Conservation (phyloP, 31 red algal species). For the Bonnemaisonia californica region DNA sequence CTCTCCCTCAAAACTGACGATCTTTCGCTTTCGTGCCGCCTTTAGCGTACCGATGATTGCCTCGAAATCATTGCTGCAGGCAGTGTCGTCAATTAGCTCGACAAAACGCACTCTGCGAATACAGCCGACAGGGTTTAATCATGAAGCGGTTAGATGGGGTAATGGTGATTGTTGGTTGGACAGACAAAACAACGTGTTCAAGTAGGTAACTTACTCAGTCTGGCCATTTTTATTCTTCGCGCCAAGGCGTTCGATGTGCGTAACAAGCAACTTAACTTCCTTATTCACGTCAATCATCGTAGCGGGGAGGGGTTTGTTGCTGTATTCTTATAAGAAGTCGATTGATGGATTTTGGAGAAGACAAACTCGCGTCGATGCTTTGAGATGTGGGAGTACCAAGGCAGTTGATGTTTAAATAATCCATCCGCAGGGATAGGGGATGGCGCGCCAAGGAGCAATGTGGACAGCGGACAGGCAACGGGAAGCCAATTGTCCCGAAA, state of each 20-base stretch:
- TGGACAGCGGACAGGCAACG: too few relatives aligned
- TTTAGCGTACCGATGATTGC: conserved; percentile 80
- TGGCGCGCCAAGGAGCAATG: too few relatives aligned
- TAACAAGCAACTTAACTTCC: conserved; percentile 76
- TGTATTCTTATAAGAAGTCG: too few relatives aligned
- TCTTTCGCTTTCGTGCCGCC: conserved; percentile 64
- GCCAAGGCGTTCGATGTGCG: conserved; percentile 78
- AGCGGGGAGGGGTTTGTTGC: background rate
- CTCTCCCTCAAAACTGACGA: conserved; percentile 79
- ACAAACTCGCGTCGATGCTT: too few relatives aligned
- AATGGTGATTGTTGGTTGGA: too few relatives aligned
- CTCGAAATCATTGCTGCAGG: conserved; percentile 83
- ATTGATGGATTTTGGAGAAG: too few relatives aligned
- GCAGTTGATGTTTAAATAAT: too few relatives aligned
- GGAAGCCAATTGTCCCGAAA: too few relatives aligned
- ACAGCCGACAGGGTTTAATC: background rate
- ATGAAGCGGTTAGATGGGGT: background rate
- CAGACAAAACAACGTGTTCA: too few relatives aligned
- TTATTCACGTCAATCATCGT: conserved; percentile 54
- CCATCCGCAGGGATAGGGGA: too few relatives aligned
- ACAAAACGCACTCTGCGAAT: conserved; percentile 67
- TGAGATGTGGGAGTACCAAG: too few relatives aligned
- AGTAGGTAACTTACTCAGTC: conserved; percentile 53
- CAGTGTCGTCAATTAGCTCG: conserved; percentile 73
- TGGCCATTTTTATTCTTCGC: conserved; percentile 50